These are phyloP conservation scores for Colletotrichum plurivorum DNA, from an alignment of 2,329 filamentous ascomycete genomes.

Conservation along the genomic window DNA sequence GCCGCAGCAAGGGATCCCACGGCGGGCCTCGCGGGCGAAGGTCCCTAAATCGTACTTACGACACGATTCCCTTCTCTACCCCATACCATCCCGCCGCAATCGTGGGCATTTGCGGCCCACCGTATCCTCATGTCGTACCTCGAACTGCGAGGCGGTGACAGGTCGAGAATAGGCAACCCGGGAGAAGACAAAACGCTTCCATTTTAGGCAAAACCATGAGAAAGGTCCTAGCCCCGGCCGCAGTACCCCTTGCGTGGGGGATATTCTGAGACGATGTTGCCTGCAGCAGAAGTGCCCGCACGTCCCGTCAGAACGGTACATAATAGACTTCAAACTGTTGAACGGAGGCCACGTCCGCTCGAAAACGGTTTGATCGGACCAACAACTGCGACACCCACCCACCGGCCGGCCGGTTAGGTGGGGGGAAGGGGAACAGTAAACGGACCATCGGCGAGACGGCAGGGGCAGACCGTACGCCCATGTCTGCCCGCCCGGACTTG, in stretches of 20 bases:
- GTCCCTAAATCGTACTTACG: conserved; percentile 1
- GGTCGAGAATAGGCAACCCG: conserved; percentile 13
- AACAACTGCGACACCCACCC: background rate
- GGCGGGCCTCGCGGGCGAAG: conserved; percentile 3
- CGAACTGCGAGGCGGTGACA: conserved; percentile 10
- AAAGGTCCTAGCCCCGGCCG: conserved; percentile 14
- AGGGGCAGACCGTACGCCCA: conserved; percentile 22
- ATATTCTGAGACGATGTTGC: conserved; percentile 33
- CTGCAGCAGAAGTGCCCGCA: conserved; percentile 27
- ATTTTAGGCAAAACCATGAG: conserved; percentile 27
- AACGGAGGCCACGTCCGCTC: background rate
- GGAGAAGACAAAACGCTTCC: conserved; percentile 10
- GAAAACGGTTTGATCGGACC: conserved; percentile 23
- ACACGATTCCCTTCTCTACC: conserved; percentile 6
- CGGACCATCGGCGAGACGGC: conserved; percentile 12
- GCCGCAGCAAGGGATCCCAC: conserved; percentile 22
- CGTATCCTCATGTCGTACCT: background rate
- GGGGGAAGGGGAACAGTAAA: conserved; percentile 18
- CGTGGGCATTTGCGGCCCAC: conserved; percentile 15
- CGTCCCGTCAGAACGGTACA: conserved; percentile 31
- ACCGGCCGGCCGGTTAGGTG: conserved; percentile 20
- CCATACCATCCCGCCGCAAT: conserved; percentile 19
- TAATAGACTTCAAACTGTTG: background rate
- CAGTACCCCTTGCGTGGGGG: conserved; percentile 33
- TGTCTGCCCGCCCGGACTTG: conserved; percentile 3